Percentiles rank a stretch among this genome's conserved stretches.
phyloP scores from a whole-genome alignment of 768 basidiomycete species.

The Cystobasidium ongulense region DNA sequence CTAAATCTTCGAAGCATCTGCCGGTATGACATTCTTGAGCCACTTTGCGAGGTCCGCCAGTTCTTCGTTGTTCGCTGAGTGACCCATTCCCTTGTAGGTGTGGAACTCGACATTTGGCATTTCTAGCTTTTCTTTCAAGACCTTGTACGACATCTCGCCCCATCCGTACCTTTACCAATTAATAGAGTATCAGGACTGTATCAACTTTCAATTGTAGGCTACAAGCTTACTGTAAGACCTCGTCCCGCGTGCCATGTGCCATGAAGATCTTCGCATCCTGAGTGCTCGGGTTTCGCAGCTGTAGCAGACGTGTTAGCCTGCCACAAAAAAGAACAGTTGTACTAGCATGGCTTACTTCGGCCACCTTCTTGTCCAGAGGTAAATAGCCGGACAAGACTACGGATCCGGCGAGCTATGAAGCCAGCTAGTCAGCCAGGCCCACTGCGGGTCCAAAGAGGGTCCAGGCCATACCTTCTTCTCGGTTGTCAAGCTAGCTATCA shows the following conservation, averaged over 20 bases:
- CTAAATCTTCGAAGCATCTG: slow-evolving; percentile 11
- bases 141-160: slow-evolving; percentile 23
- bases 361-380: slow-evolving; percentile 14
- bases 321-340: neutral
- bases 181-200: neutral
- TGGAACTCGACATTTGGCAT: slow-evolving; percentile 32
- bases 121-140: slow-evolving; percentile 29
- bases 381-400: slow-evolving; percentile 22
- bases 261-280: slow-evolving; percentile 17
- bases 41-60: slow-evolving; percentile 14
- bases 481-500: slow-evolving; percentile 21
- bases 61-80: slow-evolving; percentile 25
- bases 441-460: neutral
- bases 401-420: slow-evolving; percentile 18
- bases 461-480: neutral
- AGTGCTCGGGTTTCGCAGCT: slow-evolving; percentile 21
- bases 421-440: neutral
- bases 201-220: neutral
- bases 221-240: slow-evolving; percentile 15
- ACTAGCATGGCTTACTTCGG: neutral
- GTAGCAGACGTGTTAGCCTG: neutral
- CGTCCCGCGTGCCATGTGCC: slow-evolving; percentile 29
- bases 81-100: slow-evolving; percentile 15
- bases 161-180: slow-evolving; percentile 1
- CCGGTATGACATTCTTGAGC: slow-evolving; percentile 18